Evolutionary conservation across 2,329 filamentous ascomycete genomes (phyloP), one percentile per base, ranked within the genome.

Genomic region (Dactylellina haptotyla): DNA sequence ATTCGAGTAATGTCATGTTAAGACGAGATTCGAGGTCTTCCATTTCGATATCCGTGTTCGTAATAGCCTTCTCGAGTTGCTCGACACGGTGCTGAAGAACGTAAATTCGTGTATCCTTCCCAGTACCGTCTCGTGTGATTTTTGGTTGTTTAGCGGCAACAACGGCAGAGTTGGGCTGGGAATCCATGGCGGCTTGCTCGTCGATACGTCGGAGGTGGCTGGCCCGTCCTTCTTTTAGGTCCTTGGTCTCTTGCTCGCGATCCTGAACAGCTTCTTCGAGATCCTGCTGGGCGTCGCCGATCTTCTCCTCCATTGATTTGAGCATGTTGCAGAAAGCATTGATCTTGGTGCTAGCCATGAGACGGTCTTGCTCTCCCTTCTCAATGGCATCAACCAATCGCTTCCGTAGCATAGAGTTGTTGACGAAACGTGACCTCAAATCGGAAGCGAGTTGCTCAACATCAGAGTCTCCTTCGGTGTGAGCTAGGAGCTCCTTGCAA

Each of bases 321-420:
- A 99, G 88, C 67, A 89, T 90, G 75, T 86, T 86, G 80, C 98
- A 93, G 80, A 98, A 87, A 62, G 88, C 86, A 65, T 91, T 91
- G 80, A 99, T 97, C 78, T 91, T 90, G 58, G 88, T 85, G 12
- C 90, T 90, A 75, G 93, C 96, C 71, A 88, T 83, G 78, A 89
- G 89, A 80, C 96, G 93, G 77, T 95, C 92, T 30, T 86, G 85
- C 78, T 98, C 94, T 66, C 94, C 93, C 75, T 92, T 90, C 58
- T 87, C 84, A 37, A 98, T 91, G 0, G 93, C 92, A 18, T 91
- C 87, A 4, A 89, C 84, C 1, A 99, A 87, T 43, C 94, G 90
- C 64, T 87, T 84, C 65, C 93, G 89, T 54, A 99, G 84, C 26
- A 87, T 84, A 37, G 86, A 85, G 80, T 98, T 98, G 59, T 20